A percentile compares a stretch with the other conserved stretches of the same genome.
These are phyloP conservation scores for Colletotrichum euphorbiae DNA, from an alignment of 2,329 filamentous ascomycete genomes.

Conservation along the genomic window DNA sequence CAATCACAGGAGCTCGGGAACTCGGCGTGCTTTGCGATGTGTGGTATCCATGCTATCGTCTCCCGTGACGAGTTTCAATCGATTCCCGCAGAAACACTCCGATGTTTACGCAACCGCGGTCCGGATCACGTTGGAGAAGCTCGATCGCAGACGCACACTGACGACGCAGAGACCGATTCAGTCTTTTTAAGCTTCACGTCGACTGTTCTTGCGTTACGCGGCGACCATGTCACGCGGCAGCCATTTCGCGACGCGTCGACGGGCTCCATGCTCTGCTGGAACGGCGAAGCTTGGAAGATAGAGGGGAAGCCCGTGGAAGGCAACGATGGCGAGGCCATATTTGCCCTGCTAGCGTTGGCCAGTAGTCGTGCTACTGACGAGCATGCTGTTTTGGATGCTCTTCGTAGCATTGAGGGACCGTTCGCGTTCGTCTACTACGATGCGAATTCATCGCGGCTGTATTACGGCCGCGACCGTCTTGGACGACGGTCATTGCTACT, in stretches of 20 bases:
- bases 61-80: conserved; percentile 50
- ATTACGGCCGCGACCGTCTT: conserved; percentile 87
- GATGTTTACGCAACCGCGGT: conserved; percentile 65
- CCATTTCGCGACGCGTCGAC: conserved; percentile 72
- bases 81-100: conserved; percentile 53
- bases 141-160: conserved; percentile 44
- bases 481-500: conserved; percentile 85
- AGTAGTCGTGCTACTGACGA: conserved; percentile 45
- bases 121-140: conserved; percentile 68
- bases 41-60: conserved; percentile 69
- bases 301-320: conserved; percentile 67
- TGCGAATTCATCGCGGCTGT: conserved; percentile 69
- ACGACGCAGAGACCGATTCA: conserved; percentile 43
- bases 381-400: conserved; percentile 59
- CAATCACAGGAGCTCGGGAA: no score
- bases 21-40: conserved; percentile 56
- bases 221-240: conserved; percentile 76
- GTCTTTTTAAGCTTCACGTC: conserved; percentile 75
- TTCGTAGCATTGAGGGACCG: conserved; percentile 79
- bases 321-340: conserved; percentile 83
- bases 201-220: conserved; percentile 91
- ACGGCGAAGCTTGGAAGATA: conserved; percentile 93
- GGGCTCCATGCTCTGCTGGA: conserved; percentile 88
- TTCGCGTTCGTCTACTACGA: conserved; percentile 93
- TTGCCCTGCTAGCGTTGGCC: conserved; percentile 67